Conservation (phyloP, 108 stramenopile species). For the Stephanodiscus triporus region DNA sequence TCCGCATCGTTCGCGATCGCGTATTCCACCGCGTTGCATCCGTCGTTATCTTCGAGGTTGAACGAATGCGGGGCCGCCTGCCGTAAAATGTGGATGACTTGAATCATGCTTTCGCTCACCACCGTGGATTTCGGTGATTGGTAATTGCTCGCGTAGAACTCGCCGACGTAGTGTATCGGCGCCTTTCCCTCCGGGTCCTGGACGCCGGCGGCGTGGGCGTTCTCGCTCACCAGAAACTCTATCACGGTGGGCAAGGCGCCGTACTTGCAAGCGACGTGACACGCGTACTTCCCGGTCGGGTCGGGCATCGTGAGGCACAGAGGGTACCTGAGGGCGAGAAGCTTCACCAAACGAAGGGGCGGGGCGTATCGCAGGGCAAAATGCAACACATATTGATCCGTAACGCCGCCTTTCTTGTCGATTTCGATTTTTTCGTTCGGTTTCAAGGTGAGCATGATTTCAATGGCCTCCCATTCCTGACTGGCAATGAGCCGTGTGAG, state of each 20-base stretch:
- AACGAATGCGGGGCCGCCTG: slow-evolving; percentile 32
- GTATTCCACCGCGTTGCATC: slow-evolving; percentile 47
- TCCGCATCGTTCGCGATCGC: slow-evolving; percentile 42
- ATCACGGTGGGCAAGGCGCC: slow-evolving; percentile 44
- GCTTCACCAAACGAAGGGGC: slow-evolving; percentile 24
- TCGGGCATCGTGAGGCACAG: slow-evolving; percentile 32
- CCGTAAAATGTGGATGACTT: slow-evolving; percentile 34
- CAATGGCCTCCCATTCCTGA: slow-evolving; percentile 31
- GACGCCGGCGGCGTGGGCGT: slow-evolving; percentile 38
- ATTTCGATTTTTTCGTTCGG: slow-evolving; percentile 29
- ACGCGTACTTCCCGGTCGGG: slow-evolving; percentile 33
- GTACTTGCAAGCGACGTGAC: slow-evolving; percentile 49
- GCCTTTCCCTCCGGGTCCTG: slow-evolving; percentile 46
- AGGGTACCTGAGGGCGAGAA: slow-evolving; percentile 28
- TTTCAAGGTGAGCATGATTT: slow-evolving; percentile 7
- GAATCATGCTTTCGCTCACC: slow-evolving; percentile 34
- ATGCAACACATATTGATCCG: slow-evolving; percentile 33
- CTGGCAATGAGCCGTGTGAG: slow-evolving; percentile 20
- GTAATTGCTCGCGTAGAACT: slow-evolving; percentile 36
- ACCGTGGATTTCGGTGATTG: not conserved
- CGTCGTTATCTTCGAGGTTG: slow-evolving; percentile 49
- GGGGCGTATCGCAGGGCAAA: slow-evolving; percentile 35
- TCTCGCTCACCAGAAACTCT: slow-evolving; percentile 26
- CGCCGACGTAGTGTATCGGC: slow-evolving; percentile 51
- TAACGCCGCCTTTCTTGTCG: slow-evolving; percentile 23